Base-by-base conservation (phyloP, 176 grass and related monocot species). In the Ensete ventricosum region DNA sequence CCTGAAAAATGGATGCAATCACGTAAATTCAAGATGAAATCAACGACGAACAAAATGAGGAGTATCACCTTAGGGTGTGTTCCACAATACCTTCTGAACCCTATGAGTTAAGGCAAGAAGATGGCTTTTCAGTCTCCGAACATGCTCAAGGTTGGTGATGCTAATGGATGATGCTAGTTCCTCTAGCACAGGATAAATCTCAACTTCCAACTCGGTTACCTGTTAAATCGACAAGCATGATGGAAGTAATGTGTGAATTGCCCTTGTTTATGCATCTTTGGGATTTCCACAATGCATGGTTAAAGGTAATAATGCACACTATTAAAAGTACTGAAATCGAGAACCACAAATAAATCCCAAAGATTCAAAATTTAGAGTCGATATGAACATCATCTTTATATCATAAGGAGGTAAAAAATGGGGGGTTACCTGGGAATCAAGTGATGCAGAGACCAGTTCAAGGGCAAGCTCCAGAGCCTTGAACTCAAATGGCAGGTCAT, bases 401-500 rank as follows among this genome's bases (percentile, higher is more conserved):
- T 43, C 34, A 43, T 43, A 43, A 43, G 34, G 34, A 43, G 34
- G 34, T 43, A 43, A 43, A 43, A 43, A 43, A 4, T 5, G 34
- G 34, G 34, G 34, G 34, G 43, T 55, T 55, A 79, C 77, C 77
- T 79, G 77, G 58, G 53, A 19, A 79, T 79, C 77, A 69, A 79
- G 77, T 21, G 66, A 69, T 16, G 65, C 66, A 22, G 53, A 79
- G 7, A 48, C 65, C 6, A 79, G 14, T 14, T 79, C 77, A 53
- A 79, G 77, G 49, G 77, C 77, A 51, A 79, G 77, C 66, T 79
- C 77, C 2, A 79, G 77, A 23, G 77, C 24, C 27, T 70, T 79
- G 65, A 79, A 59, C 67, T 79, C 77, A 55, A 79, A 79, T 49
- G 77, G 64, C 17, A 79, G 77, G 54, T 70, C 64, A 79, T 79